These are phyloP conservation scores for Allomyces javanicus DNA, from an alignment of 192 early-diverging fungal species.

Conservation along the genomic window DNA sequence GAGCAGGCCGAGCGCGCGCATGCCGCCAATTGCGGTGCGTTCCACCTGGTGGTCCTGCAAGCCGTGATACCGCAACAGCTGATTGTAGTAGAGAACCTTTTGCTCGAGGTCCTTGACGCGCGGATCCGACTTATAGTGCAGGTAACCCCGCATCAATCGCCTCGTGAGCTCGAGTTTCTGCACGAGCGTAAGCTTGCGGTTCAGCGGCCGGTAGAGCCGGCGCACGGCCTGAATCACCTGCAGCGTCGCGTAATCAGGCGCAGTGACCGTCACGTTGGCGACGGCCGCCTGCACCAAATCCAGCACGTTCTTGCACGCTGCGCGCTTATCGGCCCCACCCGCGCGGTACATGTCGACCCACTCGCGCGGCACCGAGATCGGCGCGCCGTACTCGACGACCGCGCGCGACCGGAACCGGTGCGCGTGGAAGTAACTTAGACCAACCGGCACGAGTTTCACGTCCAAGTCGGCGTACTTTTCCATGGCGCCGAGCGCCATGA, in stretches of 20 bases:
- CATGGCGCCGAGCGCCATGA: conserved; percentile 81
- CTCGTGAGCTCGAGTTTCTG: conserved; percentile 77
- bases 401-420: conserved; percentile 86
- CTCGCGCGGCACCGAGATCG: conserved; percentile 56
- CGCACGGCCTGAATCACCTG: conserved; percentile 82
- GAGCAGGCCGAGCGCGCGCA: conserved; percentile 44
- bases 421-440: conserved; percentile 92
- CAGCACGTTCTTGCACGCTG: conserved; percentile 60
- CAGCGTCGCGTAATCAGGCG: conserved; percentile 71
- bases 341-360: conserved; percentile 62
- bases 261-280: conserved; percentile 77
- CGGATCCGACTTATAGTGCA: conserved; percentile 59
- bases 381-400: conserved; percentile 92
- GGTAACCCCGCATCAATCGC: conserved; percentile 68
- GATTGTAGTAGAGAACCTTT: conserved; percentile 67
- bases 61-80: conserved; percentile 75
- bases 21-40: conserved; percentile 44
- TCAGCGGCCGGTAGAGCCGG: conserved; percentile 70
- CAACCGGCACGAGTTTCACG: conserved; percentile 81
- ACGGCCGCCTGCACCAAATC: conserved; percentile 56
- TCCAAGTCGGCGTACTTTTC: conserved; percentile 60
- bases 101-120: conserved; percentile 57
- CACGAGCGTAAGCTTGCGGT: conserved; percentile 65
- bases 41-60: conserved; percentile 92
- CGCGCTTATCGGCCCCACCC: conserved; percentile 65